Evolutionary conservation across 495 filamentous ascomycete genomes (phyloP).

Genomic region (Penicillium manginii): DNA sequence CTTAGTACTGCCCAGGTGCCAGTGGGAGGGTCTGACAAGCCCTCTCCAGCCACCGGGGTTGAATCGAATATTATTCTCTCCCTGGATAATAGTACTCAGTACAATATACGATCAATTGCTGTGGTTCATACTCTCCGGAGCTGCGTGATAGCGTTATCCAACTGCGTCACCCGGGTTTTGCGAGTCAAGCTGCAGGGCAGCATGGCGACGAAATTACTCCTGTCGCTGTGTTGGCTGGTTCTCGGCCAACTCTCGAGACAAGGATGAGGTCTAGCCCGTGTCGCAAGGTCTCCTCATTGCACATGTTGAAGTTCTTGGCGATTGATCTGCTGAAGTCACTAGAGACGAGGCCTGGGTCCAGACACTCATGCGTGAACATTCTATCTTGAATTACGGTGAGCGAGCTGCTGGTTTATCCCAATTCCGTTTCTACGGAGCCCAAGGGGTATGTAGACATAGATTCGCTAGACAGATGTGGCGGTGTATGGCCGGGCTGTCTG

Average conservation of each 20-base stretch:
- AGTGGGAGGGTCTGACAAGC: too few species aligned
- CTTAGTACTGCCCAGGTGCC: too few species aligned
- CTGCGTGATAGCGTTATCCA: not conserved
- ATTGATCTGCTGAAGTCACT: not conserved
- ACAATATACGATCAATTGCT: not conserved
- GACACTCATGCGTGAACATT: not conserved
- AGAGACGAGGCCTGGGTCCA: not conserved
- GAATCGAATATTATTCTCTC: not conserved
- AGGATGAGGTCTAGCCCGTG: not conserved
- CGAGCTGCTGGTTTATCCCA: too few species aligned
- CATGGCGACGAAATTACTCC: constrained; percentile 2
- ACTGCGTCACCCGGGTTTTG: not conserved
- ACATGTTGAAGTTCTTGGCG: not conserved
- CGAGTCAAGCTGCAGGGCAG: constrained; percentile 8
- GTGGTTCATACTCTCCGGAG: too few species aligned
- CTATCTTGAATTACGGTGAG: too few species aligned
- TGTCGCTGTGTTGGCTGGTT: constrained; percentile 16
- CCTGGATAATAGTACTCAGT: not conserved
- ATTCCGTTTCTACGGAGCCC: too few species aligned
- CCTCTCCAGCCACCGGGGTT: not conserved
- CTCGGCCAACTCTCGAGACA: constrained; percentile 7
- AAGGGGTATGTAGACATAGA: not conserved
- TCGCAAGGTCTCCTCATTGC: not conserved
- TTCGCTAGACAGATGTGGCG: not conserved
- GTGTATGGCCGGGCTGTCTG: not conserved